These are phyloP conservation scores for Citrus australasica DNA, from an alignment of 345 rosid species.

Conservation along the genomic window DNA sequence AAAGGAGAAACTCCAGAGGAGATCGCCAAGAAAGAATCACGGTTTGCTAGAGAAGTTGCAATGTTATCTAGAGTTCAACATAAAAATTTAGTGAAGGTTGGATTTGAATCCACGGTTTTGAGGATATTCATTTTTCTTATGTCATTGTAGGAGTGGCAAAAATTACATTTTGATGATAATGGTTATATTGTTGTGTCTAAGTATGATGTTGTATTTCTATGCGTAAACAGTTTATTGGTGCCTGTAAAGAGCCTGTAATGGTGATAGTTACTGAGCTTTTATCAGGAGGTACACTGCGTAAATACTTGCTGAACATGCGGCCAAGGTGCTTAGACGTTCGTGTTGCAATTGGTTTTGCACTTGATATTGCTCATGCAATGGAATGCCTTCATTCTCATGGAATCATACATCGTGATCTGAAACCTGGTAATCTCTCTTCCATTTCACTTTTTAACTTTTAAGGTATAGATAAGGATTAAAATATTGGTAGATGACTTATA, in stretches of 20 bases:
- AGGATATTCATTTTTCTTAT: neutral
- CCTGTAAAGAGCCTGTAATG: conserved; percentile 95
- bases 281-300: conserved; percentile 78
- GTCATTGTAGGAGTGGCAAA: neutral
- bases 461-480: conserved; percentile 1
- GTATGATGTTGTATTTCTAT: conserved; percentile 1
- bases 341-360: conserved; percentile 81
- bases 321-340: conserved; percentile 70
- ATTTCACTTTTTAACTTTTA: neutral
- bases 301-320: conserved; percentile 74
- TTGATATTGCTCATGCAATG: conserved; percentile 93
- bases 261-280: conserved; percentile 94
- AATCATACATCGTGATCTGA: conserved; percentile 94
- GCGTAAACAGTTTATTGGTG: conserved; percentile 75
- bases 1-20: conserved; percentile 84
- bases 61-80: conserved; percentile 92
- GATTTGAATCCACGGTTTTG: conserved; percentile 8
- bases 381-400: conserved; percentile 96
- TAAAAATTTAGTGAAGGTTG: conserved; percentile 88
- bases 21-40: conserved; percentile 72
- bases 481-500: conserved; percentile 9
- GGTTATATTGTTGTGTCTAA: neutral
- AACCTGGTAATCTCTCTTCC: conserved; percentile 60
- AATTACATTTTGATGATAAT: neutral
- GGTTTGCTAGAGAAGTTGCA: conserved; percentile 84